Percentiles rank a stretch among this genome's conserved stretches.
phyloP scores from a whole-genome alignment of 73 alveolate species.

The Paramecium pentaurelia region DNA sequence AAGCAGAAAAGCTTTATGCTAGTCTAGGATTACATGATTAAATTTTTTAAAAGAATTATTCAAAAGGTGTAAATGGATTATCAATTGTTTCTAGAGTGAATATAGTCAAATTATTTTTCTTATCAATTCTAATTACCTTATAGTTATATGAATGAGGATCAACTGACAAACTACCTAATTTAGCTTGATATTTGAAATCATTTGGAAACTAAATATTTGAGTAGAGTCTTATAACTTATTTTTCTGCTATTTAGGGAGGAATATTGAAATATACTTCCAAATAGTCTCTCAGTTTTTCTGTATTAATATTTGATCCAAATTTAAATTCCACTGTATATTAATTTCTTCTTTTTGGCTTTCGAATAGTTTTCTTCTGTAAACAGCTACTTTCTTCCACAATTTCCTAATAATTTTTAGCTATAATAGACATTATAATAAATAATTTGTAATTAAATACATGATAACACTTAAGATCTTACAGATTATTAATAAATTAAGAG shows the following conservation, averaged over 20 bases:
- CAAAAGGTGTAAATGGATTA: constrained; percentile 15
- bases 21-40: not conserved
- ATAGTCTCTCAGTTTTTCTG: not conserved
- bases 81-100: not conserved
- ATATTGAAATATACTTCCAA: not conserved
- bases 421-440: not conserved
- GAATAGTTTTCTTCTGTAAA: not conserved
- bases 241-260: not conserved
- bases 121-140: constrained; percentile 4
- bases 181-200: not conserved
- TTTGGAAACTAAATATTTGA: constrained; percentile 1
- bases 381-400: not conserved
- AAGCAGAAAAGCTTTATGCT: not conserved
- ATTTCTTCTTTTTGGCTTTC: not conserved
- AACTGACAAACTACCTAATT: not conserved
- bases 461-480: not conserved
- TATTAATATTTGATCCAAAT: not conserved
- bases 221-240: not conserved
- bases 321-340: not conserved
- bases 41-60: not conserved
- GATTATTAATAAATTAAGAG: not conserved
- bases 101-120: not conserved
- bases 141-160: constrained; percentile 7
- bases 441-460: not conserved
- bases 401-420: not conserved